These are phyloP conservation scores for Spathaspora sp. DNA, from an alignment of 1,139 yeast species.

Conservation along the genomic window DNA sequence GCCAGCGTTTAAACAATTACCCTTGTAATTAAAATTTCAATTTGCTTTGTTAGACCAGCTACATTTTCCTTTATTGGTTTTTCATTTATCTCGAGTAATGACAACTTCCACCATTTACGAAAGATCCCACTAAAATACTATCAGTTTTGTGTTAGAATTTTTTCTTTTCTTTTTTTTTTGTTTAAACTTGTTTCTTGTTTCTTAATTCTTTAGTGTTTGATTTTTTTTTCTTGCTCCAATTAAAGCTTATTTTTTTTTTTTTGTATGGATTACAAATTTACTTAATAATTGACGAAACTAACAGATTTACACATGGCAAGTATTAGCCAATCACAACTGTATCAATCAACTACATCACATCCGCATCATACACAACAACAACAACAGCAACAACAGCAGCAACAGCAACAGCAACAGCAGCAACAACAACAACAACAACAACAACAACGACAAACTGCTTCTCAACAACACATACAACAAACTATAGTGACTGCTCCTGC, in stretches of 20 bases:
- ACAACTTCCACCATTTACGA: too few relatives aligned
- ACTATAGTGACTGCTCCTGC: slow-evolving; percentile 16
- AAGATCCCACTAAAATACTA: too few relatives aligned
- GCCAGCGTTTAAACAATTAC: not conserved
- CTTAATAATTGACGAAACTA: not conserved
- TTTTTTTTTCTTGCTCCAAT: not conserved
- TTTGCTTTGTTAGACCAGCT: too few relatives aligned
- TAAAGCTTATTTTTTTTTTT: not conserved
- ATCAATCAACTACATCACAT: not conserved
- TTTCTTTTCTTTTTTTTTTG: not conserved
- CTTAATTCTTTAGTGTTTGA: not conserved
- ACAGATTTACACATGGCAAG: not conserved
- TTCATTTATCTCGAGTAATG: too few relatives aligned
- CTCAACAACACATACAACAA: slow-evolving; percentile 1
- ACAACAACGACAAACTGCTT: slow-evolving; percentile 1
- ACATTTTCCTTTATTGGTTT: too few relatives aligned
- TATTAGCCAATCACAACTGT: not conserved
- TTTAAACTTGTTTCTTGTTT: not conserved
- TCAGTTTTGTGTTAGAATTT: slow-evolving; percentile 1
- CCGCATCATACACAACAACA: not conserved
- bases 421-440: slow-evolving; percentile 4
- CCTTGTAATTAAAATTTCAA: not conserved
- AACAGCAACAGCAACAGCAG: slow-evolving; percentile 5
- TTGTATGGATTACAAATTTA: slow-evolving; percentile 1
- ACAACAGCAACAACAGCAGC: slow-evolving; percentile 5